Conservation (phyloP, 2,329 filamentous ascomycete species). For the Pseudogymnoascus sp. region DNA sequence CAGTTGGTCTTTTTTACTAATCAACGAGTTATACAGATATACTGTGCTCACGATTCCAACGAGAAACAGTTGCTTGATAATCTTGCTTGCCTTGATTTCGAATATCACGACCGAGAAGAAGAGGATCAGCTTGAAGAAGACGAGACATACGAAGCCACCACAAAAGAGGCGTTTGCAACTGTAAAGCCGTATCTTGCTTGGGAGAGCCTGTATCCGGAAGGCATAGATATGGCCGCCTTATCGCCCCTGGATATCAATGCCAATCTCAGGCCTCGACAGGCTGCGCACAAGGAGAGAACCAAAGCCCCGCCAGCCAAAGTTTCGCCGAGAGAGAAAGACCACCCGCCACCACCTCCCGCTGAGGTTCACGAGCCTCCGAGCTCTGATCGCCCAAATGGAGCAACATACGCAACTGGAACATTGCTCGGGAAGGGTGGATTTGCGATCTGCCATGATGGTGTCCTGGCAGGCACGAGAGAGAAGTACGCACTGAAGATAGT, state of each 20-base stretch:
- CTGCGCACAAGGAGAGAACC: constrained; percentile 37
- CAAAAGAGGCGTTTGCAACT: constrained; percentile 14
- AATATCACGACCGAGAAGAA: background rate
- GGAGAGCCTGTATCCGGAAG: constrained; percentile 29
- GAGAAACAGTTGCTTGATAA: constrained; percentile 13
- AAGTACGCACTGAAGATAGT: constrained; percentile 74
- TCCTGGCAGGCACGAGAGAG: constrained; percentile 56
- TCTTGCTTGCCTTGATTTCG: background rate
- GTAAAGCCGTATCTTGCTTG: constrained; percentile 16
- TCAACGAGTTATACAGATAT: constrained; percentile 21
- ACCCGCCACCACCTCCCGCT: constrained; percentile 54
- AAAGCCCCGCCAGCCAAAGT: constrained; percentile 41
- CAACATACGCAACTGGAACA: constrained; percentile 64
- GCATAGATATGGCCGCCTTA: constrained; percentile 52
- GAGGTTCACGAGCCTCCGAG: constrained; percentile 56
- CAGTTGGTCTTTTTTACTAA: constrained; percentile 25
- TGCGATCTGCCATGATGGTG: constrained; percentile 69
- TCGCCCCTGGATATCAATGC: constrained; percentile 57
- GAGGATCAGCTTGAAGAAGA: constrained; percentile 2
- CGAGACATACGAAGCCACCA: constrained; percentile 16
- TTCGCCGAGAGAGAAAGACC: constrained; percentile 47
- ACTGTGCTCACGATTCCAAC: constrained; percentile 19
- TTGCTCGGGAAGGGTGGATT: constrained; percentile 75
- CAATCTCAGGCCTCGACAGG: constrained; percentile 39
- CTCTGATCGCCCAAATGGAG: constrained; percentile 58